Percentiles rank a stretch among this genome's conserved stretches.
phyloP scores from a whole-genome alignment of 2,329 filamentous ascomycete genomes.

The Fusarium sacchari region DNA sequence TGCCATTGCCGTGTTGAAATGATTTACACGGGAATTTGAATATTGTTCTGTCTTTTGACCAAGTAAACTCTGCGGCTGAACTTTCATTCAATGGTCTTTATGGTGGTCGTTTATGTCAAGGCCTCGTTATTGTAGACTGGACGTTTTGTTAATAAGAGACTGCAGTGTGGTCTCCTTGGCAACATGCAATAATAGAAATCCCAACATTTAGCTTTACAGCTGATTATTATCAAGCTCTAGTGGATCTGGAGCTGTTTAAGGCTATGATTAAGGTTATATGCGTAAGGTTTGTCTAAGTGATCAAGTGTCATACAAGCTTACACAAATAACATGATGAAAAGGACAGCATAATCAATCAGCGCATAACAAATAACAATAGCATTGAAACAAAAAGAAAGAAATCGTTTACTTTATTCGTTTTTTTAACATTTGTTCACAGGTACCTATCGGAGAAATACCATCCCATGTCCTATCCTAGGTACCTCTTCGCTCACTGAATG shows the following conservation, averaged over 20 bases:
- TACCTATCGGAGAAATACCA: not conserved
- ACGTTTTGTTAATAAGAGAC: not conserved
- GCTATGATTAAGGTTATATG: not conserved
- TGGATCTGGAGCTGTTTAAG: not conserved
- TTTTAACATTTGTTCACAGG: not conserved
- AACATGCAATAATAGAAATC: not conserved
- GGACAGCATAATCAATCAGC: not conserved
- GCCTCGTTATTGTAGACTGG: not conserved
- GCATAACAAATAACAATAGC: not conserved
- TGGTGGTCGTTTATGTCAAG: not conserved
- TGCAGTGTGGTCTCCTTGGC: not conserved
- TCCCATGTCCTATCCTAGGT: not conserved
- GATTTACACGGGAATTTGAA: not conserved
- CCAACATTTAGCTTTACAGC: not conserved
- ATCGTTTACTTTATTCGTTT: rapidly evolving
- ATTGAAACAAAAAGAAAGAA: not conserved
- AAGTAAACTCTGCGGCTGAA: not conserved
- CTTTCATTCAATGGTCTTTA: not conserved
- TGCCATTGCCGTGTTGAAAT: not conserved
- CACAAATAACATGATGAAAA: not conserved
- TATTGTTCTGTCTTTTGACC: not conserved
- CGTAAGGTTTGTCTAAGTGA: not conserved
- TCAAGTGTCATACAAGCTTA: not conserved
- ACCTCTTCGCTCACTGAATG: not conserved
- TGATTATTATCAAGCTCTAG: not conserved